Evolutionary conservation across 2,329 filamentous ascomycete species (phyloP).

Genomic region (Apiospora phragmitis): DNA sequence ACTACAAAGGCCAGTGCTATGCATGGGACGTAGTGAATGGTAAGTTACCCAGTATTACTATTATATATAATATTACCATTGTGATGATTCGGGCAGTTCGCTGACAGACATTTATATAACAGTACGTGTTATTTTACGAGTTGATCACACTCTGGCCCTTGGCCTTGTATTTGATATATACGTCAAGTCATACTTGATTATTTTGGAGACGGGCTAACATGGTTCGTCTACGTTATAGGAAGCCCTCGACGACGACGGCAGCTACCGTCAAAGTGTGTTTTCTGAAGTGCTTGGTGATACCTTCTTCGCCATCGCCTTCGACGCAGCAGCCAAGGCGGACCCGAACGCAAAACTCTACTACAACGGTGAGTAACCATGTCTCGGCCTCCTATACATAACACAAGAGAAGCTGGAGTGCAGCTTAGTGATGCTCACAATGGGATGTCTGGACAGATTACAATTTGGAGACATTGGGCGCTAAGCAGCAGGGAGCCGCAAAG

Average conservation of each 20-base stretch:
- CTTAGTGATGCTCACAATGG: not conserved
- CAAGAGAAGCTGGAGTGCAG: not conserved
- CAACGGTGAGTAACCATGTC: constrained; percentile 29
- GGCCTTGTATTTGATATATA: not conserved
- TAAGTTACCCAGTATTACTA: not conserved
- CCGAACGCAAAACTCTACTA: constrained; percentile 58
- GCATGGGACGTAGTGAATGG: constrained; percentile 65
- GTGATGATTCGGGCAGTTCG: too few relatives aligned
- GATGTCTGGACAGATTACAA: constrained; percentile 46
- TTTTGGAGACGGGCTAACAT: not conserved
- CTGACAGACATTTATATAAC: not conserved
- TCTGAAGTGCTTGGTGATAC: constrained; percentile 54
- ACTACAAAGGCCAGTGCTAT: constrained; percentile 62
- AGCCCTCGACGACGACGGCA: constrained; percentile 58
- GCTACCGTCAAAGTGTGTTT: constrained; percentile 54
- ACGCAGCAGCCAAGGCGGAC: constrained; percentile 53
- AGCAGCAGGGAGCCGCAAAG: constrained; percentile 43
- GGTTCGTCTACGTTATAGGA: constrained; percentile 34
- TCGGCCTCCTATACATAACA: too few relatives aligned
- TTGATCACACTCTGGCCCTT: not conserved
- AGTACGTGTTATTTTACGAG: not conserved
- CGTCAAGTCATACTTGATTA: not conserved
- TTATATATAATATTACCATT: not conserved
- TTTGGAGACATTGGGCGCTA: constrained; percentile 53
- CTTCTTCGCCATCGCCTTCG: constrained; percentile 60